These are phyloP conservation scores for Simplicillium aogashimaense DNA, from an alignment of 2,329 filamentous ascomycete species.

Conservation along the genomic window DNA sequence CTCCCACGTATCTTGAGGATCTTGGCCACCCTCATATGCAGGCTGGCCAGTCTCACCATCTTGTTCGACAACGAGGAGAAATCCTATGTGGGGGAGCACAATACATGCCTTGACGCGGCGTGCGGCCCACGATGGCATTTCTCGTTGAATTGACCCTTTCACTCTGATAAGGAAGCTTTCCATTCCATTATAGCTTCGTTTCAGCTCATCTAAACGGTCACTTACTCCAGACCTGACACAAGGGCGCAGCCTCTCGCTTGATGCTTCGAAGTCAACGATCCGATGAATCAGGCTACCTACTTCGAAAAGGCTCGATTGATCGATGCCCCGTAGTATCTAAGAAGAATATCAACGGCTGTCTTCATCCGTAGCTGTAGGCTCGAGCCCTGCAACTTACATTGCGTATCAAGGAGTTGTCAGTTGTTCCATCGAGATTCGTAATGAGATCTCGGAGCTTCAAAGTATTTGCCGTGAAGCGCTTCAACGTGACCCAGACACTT, in stretches of 20 bases:
- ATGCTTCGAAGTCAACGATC: constrained; percentile 72
- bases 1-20: constrained; percentile 57
- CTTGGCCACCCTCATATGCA: constrained; percentile 52
- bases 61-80: constrained; percentile 65
- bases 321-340: constrained; percentile 50
- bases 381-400: too few relatives aligned
- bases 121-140: constrained; percentile 50
- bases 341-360: too few relatives aligned
- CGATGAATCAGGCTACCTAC: constrained; percentile 63
- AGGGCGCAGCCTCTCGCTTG: constrained; percentile 59
- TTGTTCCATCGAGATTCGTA: too few relatives aligned
- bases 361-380: too few relatives aligned
- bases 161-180: constrained; percentile 62
- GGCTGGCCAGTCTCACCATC: constrained; percentile 40
- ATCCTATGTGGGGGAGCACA: constrained; percentile 86
- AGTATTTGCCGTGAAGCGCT: constrained; percentile 52
- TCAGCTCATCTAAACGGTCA: constrained; percentile 65
- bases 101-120: constrained; percentile 61
- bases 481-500: constrained; percentile 65
- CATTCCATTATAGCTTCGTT: constrained; percentile 68
- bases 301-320: constrained; percentile 46
- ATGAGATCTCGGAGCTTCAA: too few relatives aligned
- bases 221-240: constrained; percentile 67
- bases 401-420: too few relatives aligned
- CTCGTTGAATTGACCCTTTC: constrained; percentile 50